These are phyloP conservation scores for Parsonsia alboflavescens DNA, from an alignment of 257 asterid species.

Conservation along the genomic window DNA sequence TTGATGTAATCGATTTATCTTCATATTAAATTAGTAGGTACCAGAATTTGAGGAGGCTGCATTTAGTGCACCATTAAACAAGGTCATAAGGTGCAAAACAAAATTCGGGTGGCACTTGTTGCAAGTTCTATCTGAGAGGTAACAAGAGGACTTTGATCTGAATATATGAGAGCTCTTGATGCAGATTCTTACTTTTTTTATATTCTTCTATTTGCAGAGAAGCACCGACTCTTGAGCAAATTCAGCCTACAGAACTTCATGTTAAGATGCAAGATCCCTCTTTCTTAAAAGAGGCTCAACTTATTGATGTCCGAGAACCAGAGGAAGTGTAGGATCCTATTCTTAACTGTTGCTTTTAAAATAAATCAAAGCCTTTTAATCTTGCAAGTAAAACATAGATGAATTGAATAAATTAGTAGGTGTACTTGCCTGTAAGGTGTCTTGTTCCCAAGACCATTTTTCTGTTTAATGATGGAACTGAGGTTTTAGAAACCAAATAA, in stretches of 20 bases:
- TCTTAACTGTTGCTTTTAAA: background rate
- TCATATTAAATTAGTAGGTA: slow-evolving; percentile 44
- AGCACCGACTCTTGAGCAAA: slow-evolving; percentile 58
- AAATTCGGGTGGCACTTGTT: slow-evolving; percentile 92
- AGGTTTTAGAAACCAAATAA: background rate
- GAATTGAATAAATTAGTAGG: too few species aligned
- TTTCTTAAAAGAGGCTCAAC: slow-evolving; percentile 73
- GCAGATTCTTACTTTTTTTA: slow-evolving; percentile 21
- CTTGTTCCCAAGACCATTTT: background rate
- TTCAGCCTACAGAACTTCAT: slow-evolving; percentile 73
- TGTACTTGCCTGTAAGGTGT: background rate
- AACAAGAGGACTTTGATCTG: slow-evolving; percentile 11
- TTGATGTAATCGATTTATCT: background rate
- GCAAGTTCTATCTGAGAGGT: slow-evolving; percentile 98
- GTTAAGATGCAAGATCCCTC: slow-evolving; percentile 79
- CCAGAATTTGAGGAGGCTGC: slow-evolving; percentile 98
- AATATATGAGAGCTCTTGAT: slow-evolving; percentile 7
- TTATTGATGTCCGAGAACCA: slow-evolving; percentile 97
- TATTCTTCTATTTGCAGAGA: slow-evolving; percentile 43
- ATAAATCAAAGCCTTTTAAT: background rate
- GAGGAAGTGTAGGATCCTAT: slow-evolving; percentile 81
- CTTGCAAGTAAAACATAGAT: background rate
- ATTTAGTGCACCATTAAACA: slow-evolving; percentile 66
- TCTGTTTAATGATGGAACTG: background rate
- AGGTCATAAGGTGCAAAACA: slow-evolving; percentile 77